Evolutionary conservation across 345 rosid genomes (phyloP).

Genomic region (Aquilaria yunnanensis): DNA sequence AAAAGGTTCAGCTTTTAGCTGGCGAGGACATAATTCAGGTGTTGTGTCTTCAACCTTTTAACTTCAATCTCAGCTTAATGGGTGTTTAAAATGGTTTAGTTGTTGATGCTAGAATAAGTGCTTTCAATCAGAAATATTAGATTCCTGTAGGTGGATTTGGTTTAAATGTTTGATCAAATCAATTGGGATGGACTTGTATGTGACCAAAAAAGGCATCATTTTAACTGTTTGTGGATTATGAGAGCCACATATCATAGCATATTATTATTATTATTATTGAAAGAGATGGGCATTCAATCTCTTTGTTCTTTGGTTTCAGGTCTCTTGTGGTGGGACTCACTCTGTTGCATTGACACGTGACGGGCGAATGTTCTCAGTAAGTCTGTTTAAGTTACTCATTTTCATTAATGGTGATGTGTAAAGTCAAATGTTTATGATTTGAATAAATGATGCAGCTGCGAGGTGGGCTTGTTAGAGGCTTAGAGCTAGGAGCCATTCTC

Average conservation of each 20-base stretch:
- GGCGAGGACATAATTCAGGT: constrained; percentile 80
- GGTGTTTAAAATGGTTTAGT: neutral
- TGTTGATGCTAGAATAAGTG: neutral
- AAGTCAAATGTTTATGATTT: constrained; percentile 1
- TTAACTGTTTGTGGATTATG: too few relatives aligned
- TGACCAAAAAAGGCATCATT: too few relatives aligned
- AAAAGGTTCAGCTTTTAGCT: constrained; percentile 77
- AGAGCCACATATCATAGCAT: too few relatives aligned
- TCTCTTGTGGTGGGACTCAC: constrained; percentile 99
- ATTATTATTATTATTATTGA: too few relatives aligned
- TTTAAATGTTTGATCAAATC: neutral
- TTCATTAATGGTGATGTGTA: neutral
- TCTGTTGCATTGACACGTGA: constrained; percentile 89
- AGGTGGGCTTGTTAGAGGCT: neutral
- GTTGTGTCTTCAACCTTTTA: neutral
- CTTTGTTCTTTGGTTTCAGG: constrained; percentile 32
- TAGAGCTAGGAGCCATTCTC: neutral
- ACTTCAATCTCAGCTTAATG: neutral
- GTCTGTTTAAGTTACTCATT: constrained; percentile 17
- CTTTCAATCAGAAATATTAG: too few relatives aligned
- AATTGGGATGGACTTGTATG: too few relatives aligned
- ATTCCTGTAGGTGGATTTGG: too few relatives aligned
- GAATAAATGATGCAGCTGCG: neutral
- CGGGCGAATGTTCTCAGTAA: constrained; percentile 88
- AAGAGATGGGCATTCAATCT: too few relatives aligned